Conservation (phyloP, 805 yeast genomes). For the Metschnikowia colocasiae region DNA sequence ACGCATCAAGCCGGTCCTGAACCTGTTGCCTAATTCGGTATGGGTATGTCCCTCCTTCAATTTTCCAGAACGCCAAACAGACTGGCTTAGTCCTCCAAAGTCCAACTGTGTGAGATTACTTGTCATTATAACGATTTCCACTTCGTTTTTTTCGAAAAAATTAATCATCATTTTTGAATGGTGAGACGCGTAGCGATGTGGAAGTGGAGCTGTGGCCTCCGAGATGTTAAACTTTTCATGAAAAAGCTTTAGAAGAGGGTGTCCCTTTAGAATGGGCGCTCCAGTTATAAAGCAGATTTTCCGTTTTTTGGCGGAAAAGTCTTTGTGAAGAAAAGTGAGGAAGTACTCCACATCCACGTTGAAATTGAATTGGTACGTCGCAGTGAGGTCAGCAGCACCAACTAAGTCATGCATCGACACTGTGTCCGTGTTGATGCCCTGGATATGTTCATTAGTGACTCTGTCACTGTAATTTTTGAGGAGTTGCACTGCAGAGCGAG, state of each 20-base stretch:
- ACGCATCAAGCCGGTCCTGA: conserved; percentile 41
- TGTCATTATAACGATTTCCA: conserved; percentile 56
- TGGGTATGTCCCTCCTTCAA: conserved; percentile 17
- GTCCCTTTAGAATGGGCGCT: conserved; percentile 12
- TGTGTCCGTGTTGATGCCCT: conserved; percentile 24
- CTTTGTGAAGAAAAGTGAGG: conserved; percentile 29
- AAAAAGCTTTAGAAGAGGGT: conserved; percentile 8
- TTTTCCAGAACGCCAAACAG: conserved; percentile 60
- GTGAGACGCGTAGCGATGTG: conserved; percentile 44
- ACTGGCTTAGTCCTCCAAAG: conserved; percentile 57
- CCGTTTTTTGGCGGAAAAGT: conserved; percentile 16
- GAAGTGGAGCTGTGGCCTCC: conserved; percentile 32
- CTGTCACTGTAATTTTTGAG: conserved; percentile 27
- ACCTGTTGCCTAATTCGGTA: conserved; percentile 19
- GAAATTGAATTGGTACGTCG: conserved; percentile 48
- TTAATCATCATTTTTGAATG: conserved; percentile 70
- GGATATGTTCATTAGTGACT: conserved; percentile 7
- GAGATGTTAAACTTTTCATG: conserved; percentile 21
- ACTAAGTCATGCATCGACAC: conserved; percentile 27
- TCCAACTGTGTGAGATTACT: conserved; percentile 56
- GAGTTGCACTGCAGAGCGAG: conserved; percentile 23
- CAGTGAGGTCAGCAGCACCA: conserved; percentile 30
- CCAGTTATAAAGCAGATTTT: conserved; percentile 33
- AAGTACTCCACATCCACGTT: conserved; percentile 42
- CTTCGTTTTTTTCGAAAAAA: conserved; percentile 41